A percentile compares a stretch with the other conserved stretches of the same genome.
phyloP scores from a whole-genome alignment of 176 grass and related monocot species.

The Chloris gayana region DNA sequence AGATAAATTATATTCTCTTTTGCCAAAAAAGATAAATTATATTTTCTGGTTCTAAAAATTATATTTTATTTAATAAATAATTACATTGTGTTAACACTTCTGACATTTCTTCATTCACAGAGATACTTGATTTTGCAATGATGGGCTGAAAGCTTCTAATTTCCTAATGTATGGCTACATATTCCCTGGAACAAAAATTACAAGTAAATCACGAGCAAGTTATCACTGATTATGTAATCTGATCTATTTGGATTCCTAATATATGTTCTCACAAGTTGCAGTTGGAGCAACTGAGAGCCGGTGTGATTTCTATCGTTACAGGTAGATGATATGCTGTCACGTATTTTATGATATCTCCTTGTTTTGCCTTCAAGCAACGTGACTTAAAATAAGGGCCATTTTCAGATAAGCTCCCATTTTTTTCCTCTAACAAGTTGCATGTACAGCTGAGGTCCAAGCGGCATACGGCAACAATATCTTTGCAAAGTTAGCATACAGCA shows the following conservation, averaged over 20 bases:
- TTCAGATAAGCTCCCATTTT: background rate
- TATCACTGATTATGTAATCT: background rate
- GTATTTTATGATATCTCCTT: slow-evolving; percentile 34
- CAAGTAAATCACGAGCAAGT: no score
- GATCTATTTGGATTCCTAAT: background rate
- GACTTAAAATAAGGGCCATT: slow-evolving; percentile 2
- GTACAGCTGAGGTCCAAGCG: slow-evolving; percentile 36
- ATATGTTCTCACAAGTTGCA: slow-evolving; percentile 4
- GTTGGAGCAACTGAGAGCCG: slow-evolving; percentile 4
- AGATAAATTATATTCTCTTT: no score
- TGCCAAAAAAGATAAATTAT: no score
- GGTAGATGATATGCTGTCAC: slow-evolving; percentile 9
- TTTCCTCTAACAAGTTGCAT: slow-evolving; percentile 27
- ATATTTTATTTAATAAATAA: background rate
- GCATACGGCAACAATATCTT: slow-evolving; percentile 21
- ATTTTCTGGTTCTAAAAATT: no score
- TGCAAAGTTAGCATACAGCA: slow-evolving; percentile 16
- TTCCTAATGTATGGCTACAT: background rate
- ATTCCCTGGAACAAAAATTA: no score
- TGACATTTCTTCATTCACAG: background rate
- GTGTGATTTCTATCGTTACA: slow-evolving; percentile 12
- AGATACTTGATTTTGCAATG: no score
- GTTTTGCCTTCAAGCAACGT: slow-evolving; percentile 40
- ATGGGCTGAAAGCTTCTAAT: background rate
- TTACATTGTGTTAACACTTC: background rate